phyloP scores from a whole-genome alignment of 1,284 basidiomycete genomes.

The Dichomitus squalens region DNA sequence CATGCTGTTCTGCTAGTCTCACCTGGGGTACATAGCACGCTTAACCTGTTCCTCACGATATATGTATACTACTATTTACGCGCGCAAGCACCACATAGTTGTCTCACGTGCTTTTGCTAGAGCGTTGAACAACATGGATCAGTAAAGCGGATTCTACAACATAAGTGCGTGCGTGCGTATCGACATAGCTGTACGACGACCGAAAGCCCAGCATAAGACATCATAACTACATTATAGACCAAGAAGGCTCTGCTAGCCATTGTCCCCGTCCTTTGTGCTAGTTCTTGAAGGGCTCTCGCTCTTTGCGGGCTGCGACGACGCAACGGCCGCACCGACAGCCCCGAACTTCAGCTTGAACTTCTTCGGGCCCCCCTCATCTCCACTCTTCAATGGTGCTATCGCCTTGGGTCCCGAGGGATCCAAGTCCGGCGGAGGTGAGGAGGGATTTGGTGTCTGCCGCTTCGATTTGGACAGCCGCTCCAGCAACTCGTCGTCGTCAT shows the following conservation, averaged over 20 bases:
- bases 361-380: slow-evolving; percentile 64
- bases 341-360: slow-evolving; percentile 79
- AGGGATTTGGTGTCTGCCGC: slow-evolving; percentile 38
- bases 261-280: slow-evolving; percentile 75
- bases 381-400: slow-evolving; percentile 24
- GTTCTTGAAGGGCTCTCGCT: slow-evolving; percentile 53
- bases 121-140: slow-evolving; percentile 26
- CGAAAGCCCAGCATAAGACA: slow-evolving; percentile 20
- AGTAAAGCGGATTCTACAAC: slow-evolving; percentile 28
- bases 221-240: not conserved
- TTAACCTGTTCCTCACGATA: slow-evolving; percentile 25
- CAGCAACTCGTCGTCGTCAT: slow-evolving; percentile 73
- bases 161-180: slow-evolving; percentile 24
- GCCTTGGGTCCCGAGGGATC: slow-evolving; percentile 25
- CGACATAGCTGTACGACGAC: slow-evolving; percentile 20
- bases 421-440: slow-evolving; percentile 17
- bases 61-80: slow-evolving; percentile 33
- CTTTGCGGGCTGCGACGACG: slow-evolving; percentile 32
- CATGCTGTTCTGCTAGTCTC: slow-evolving; percentile 34
- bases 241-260: slow-evolving; percentile 45
- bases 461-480: slow-evolving; percentile 61
- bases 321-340: slow-evolving; percentile 45
- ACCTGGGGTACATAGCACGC: slow-evolving; percentile 26
- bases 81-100: slow-evolving; percentile 14
- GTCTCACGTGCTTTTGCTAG: slow-evolving; percentile 5